These are phyloP conservation scores for Gymnopilus junonius DNA, from an alignment of 768 basidiomycete genomes.

Conservation along the genomic window DNA sequence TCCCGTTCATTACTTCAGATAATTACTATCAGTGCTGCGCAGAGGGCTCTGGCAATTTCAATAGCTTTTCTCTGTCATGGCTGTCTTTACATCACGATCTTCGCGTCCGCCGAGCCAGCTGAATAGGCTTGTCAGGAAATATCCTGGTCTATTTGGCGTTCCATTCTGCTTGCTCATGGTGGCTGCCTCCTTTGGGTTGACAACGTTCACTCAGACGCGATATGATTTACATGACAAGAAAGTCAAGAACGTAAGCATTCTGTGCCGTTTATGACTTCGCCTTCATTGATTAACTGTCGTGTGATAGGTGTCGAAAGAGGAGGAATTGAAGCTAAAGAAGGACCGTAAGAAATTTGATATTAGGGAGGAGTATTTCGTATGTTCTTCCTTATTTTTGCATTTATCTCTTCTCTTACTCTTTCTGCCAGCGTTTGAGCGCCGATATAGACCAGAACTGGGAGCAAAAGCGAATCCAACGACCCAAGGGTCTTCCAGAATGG, in stretches of 20 bases:
- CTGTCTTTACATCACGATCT: conserved; percentile 25
- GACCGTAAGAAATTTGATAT: conserved; percentile 87
- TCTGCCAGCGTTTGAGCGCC: conserved; percentile 64
- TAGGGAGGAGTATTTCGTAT: conserved; percentile 93
- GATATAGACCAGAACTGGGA: conserved; percentile 80
- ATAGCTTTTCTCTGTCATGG: conserved; percentile 15
- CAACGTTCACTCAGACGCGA: conserved; percentile 84
- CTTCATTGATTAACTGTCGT: no score
- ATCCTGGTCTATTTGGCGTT: conserved; percentile 81
- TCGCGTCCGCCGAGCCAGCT: conserved; percentile 55
- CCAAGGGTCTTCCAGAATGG: conserved; percentile 93
- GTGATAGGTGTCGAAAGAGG: conserved; percentile 70
- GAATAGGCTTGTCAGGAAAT: conserved; percentile 48
- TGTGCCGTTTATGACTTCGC: not conserved
- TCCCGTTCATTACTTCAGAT: not conserved
- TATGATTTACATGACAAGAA: conserved; percentile 89
- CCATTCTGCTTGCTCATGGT: conserved; percentile 90
- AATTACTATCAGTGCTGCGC: no score
- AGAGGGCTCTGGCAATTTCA: no score
- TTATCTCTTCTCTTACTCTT: not conserved
- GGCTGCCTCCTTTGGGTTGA: conserved; percentile 82
- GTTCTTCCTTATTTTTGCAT: conserved; percentile 34
- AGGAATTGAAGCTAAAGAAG: conserved; percentile 74
- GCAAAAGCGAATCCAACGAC: conserved; percentile 79
- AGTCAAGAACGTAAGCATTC: conserved; percentile 59